Evolutionary conservation across 225 moss, liverwort and hornwort species (phyloP), one percentile per base, ranked within the genome.

Genomic region (Rhytidiadelphus loreus): DNA sequence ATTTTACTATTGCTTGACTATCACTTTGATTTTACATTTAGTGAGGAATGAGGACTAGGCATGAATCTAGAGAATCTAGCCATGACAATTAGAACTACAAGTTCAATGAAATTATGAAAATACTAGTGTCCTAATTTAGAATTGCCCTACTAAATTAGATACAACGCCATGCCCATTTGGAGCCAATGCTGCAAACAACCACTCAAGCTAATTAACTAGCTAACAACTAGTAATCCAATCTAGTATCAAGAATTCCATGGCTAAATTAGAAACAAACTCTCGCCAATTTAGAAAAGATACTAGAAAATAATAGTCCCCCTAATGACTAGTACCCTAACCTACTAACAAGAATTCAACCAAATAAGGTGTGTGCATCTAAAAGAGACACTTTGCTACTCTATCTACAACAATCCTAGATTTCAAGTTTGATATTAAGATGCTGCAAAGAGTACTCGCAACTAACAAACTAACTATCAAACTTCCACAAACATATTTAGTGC

Each of bases 211-310:
- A 69, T n/a, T n/a, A n/a, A n/a, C 4, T 23, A 69, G 9, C 7
- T 23, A 69, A 12, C 4, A 1, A 41, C 4, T 3, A 14, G 2
- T 26, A 70, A 1, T 0, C 15, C 2, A 25, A 41, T 15, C 15
- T 41, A 14, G 1, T 69, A 68, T 23, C 1, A 13, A 64, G 0
- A 69, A 69, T 69, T 69, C 3, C 2, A 24, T 14, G 8, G 3
- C 24, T 24, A 41, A 39, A 69, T 39, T 41, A 41, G 24, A 33
- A 70, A 14, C 41, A 69, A 68, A 13, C 2, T 12, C 23, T 69
- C 4, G 7, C 24, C 13, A 69, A 12, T 39, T 70, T 37, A 1
- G 8, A 46, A 9, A 46, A 46, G 46, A 46, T 46, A 9, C 46
- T 46, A 46, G 7, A 46, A 46, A n/a, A n/a, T n/a, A n/a, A 46